A percentile compares a stretch with the other conserved stretches of the same genome.
These are phyloP conservation scores for Barnettozyma wickerhamii DNA, from an alignment of 805 yeast species.

Conservation along the genomic window DNA sequence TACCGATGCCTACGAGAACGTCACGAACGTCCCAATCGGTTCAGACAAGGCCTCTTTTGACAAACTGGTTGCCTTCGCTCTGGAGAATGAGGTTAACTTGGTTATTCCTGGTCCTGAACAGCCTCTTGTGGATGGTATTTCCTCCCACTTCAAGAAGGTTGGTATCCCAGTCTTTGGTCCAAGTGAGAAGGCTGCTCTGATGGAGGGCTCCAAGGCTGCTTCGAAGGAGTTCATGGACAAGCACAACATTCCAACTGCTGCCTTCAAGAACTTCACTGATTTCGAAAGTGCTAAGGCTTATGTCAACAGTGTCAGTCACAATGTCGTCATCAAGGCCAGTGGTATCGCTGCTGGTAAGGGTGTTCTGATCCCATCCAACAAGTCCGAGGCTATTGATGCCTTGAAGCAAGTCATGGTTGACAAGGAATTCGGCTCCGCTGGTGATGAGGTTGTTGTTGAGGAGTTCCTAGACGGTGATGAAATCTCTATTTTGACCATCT, in stretches of 20 bases:
- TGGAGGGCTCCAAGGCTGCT: constrained; percentile 97
- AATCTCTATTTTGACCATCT: constrained; percentile 83
- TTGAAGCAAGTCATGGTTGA: constrained; percentile 86
- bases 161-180: constrained; percentile 99
- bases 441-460: constrained; percentile 92
- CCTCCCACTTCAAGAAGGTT: constrained; percentile 63
- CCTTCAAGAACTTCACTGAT: constrained; percentile 74
- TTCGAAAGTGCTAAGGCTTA: constrained; percentile 73
- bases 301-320: constrained; percentile 58
- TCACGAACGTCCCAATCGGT: constrained; percentile 66
- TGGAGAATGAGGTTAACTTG: constrained; percentile 56
- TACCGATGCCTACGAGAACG: constrained; percentile 55
- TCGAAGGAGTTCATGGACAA: constrained; percentile 91
- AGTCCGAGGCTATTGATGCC: constrained; percentile 81
- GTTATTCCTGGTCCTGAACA: constrained; percentile 99
- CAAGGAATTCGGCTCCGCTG: constrained; percentile 87
- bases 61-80: constrained; percentile 69
- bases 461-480: constrained; percentile 97
- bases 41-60: constrained; percentile 63
- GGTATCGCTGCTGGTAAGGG: constrained; percentile 99
- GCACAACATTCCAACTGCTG: constrained; percentile 93
- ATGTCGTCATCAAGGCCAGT: constrained; percentile 91
- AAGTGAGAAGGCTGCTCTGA: constrained; percentile 78
- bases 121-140: constrained; percentile 92
- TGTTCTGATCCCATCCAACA: constrained; percentile 82